Evolutionary conservation across 495 filamentous ascomycete genomes (phyloP), one percentile per base, ranked within the genome.

Genomic region (Penicillium arizonense): DNA sequence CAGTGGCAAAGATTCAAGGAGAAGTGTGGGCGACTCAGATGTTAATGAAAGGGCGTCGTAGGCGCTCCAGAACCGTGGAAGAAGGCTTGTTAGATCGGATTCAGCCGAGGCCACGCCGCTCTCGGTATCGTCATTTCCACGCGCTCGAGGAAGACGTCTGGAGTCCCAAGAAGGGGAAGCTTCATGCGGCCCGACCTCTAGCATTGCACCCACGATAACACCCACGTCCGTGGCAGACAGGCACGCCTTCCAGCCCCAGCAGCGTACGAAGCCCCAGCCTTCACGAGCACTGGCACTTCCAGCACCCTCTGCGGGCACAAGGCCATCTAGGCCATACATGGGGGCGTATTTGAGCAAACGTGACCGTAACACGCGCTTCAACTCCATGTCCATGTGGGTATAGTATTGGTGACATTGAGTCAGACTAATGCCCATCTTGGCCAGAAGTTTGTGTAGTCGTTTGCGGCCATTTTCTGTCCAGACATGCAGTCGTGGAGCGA

Each of bases 171-270:
- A 44, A 4, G 62, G 51, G 12, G 59, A 61, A n/a, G 64, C 56
- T 42, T 74, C 71, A 12, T 73, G 62, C 2, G 72, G 68, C 4
- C 93, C 92, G 41, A 97, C 91, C 71, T 98, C 94, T 2, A 98
- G 81, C 45, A 98, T 85, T 11, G 94, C 89, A 45, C 91, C 89
- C 28, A 96, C 80, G 28, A 97, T 84, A 8, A 96, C 88, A 28
- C 87, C 93, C 1, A 96, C 90, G 65, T 98, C 94, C 35, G 87
- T 87, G 10, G 94, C 95, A 50, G 87, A 91, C 2, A 97, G 79
- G 38, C 91, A 96, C 0, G 91, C 94, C 65, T 91, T 89, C 92
- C 91, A 98, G 14, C 94, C 94, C 94, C 94, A 98, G 65, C 89
- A 94, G 34, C 92, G 82, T 14, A 98, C 93, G 63, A 97, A 98